Base-by-base conservation (phyloP, 805 yeast species). In the Yarrowia yakushimensis region DNA sequence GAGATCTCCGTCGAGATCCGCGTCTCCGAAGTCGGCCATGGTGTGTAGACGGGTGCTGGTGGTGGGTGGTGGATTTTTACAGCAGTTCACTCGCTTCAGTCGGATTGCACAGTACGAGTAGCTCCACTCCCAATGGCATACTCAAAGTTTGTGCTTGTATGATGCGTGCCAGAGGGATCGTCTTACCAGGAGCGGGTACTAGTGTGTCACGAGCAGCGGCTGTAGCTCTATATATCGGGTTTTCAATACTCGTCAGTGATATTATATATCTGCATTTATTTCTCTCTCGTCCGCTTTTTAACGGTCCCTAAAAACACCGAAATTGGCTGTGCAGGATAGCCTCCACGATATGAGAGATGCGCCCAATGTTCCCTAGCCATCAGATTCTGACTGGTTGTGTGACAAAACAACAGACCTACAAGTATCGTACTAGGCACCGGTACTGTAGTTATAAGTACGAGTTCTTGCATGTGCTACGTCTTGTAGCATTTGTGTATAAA, bases 21-120 rank as follows among this genome's bases (percentile, higher is more conserved):
- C 43, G 43, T 52, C 59, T 34, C 59, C 43, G 12, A 52, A 52
- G 43, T 34, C 42, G 31, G 59, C 43, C 59, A 52, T 52, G 36
- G 30, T 45, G 52, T 27, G 27, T 43, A 22, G 27, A 39, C 27
- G 42, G 34, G 37, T 34, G 37, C 37, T 34, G 37, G 37, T n/a
- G 37, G 37, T 34, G 20, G 1, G 37, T 34, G 18, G 18, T 34
- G 37, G 13, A 5, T 31, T 18, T n/a, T 34, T 34, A 34, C 37
- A 11, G 34, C 34, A 13, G 34, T 13, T 20, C 23, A 18, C 4
- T 37, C 42, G 42, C 25, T 37, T 20, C 20, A 17, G 39, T 34
- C 39, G 15, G 12, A 28, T n/a, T 8, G 31, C 10, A 28, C 8
- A 4, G 31, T 10, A 13, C 34, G 20, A n/a, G 37, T 36, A 36